Base-by-base conservation (phyloP, 2,329 filamentous ascomycete genomes). In the Hypoxylon sp. region DNA sequence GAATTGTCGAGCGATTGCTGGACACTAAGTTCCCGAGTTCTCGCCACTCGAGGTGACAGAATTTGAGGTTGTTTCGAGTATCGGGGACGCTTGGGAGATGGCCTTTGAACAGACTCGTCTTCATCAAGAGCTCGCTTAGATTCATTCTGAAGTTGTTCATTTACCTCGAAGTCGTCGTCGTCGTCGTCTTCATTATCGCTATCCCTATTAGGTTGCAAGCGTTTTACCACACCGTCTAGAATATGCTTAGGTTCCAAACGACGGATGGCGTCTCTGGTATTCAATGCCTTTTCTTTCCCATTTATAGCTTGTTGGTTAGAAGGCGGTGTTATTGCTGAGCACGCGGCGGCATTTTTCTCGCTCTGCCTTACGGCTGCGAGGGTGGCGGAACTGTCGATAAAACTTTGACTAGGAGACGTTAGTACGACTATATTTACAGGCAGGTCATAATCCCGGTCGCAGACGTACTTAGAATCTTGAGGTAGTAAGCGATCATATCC, bases 91-190 rank as follows among this genome's bases (percentile, higher is more conserved):
- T 72, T 73, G 4, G 66, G 30, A 14, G 55, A 59, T 11, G 57
- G 25, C 21, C 36, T 60, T 25, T 58, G 38, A 36, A 14, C 14
- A 46, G 48, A 19, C 17, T 53, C 13, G 14, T 61, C 38, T 5
- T 67, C 60, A 6, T 52, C 30, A 21, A 45, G 62, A 41, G 60
- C 9, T 19, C 71, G 67, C 49, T 63, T 67, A 21, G 70, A 60
- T 50, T 71, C 65, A 30, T 71, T 52, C 3, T 62, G 48, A 41
- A 74, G 67, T 53, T 74, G 70, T 32, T 71, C 51, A 30, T 76
- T 73, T n/a, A 72, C 66, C 56, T 77, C 74, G 32, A 72, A 74
- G 30, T 61, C 65, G 36, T 71, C 69, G 38, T 65, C 65, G 7
- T 64, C 65, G 13, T 63, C 62, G 2, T 67, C 59, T 48, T 30